A percentile compares a stretch with the other conserved stretches of the same genome.
Conservation (phyloP, 495 filamentous ascomycete species). For the Staphylotrichum longicolle region DNA sequence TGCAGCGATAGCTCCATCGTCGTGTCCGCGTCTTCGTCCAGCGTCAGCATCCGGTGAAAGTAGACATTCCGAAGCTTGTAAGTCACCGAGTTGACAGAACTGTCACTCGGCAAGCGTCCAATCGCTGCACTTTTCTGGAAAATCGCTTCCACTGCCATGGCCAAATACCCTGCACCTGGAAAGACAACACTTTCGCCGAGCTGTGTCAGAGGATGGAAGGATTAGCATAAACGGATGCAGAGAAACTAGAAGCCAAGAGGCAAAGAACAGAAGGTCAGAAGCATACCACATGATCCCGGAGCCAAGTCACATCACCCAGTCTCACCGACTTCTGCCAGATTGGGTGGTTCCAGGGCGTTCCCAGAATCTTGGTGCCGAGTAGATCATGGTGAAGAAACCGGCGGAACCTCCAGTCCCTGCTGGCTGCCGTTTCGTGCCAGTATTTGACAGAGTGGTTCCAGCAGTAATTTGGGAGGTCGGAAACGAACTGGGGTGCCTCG, state of each 20-base stretch:
- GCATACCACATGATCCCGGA: conserved; percentile 38
- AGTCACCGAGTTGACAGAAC: not conserved
- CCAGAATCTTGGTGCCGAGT: conserved; percentile 13
- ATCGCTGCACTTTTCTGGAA: not conserved
- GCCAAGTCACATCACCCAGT: conserved; percentile 33
- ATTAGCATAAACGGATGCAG: too few species aligned
- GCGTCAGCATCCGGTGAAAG: not conserved
- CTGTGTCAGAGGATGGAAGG: not conserved
- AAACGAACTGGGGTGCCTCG: not conserved
- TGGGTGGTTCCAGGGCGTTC: conserved; percentile 24
- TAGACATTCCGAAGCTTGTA: conserved; percentile 4
- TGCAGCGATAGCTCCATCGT: not conserved
- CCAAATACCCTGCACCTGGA: conserved; percentile 14
- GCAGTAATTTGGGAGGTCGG: conserved; percentile 39
- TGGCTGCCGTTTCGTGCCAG: conserved; percentile 14
- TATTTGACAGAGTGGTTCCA: conserved; percentile 28
- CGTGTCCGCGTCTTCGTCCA: not conserved
- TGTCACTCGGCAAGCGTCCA: too few species aligned
- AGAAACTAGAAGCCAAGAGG: too few species aligned
- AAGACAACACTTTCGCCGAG: conserved; percentile 30
- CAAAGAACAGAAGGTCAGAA: too few species aligned
- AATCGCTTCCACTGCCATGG: conserved; percentile 26
- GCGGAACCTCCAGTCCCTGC: conserved; percentile 8
- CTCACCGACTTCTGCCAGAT: conserved; percentile 45
- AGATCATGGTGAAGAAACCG: conserved; percentile 18